phyloP scores from a whole-genome alignment of 352 stramenopile genomes.

The Globisporangium takayamanum region DNA sequence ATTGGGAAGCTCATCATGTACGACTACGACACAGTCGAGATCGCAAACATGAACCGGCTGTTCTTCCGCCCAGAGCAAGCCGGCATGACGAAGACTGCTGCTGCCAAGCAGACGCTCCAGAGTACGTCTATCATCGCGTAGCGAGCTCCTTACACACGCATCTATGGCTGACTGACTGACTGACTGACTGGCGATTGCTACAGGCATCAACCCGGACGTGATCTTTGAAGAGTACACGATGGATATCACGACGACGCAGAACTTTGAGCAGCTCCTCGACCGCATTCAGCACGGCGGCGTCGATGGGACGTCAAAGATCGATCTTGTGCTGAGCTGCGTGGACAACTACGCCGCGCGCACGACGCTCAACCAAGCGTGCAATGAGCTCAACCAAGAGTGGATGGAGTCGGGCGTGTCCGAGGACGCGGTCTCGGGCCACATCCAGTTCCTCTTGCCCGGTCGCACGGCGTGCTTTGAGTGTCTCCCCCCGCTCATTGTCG shows the following conservation, averaged over 20 bases:
- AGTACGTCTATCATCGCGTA: slow-evolving; percentile 26
- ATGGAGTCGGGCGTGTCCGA: slow-evolving; percentile 91
- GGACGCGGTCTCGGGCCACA: slow-evolving; percentile 86
- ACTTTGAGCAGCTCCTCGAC: slow-evolving; percentile 83
- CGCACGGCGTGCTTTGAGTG: slow-evolving; percentile 88
- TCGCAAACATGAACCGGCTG: slow-evolving; percentile 90
- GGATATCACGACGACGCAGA: slow-evolving; percentile 81
- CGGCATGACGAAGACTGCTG: slow-evolving; percentile 83
- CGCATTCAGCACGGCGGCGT: slow-evolving; percentile 66
- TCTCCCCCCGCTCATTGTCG: slow-evolving; percentile 80
- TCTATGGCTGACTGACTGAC: background rate
- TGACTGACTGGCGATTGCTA: background rate
- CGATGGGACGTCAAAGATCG: slow-evolving; percentile 45
- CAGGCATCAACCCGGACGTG: slow-evolving; percentile 87
- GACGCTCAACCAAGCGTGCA: slow-evolving; percentile 85
- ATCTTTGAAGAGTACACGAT: slow-evolving; percentile 83
- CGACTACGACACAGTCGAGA: slow-evolving; percentile 88
- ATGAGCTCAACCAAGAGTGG: slow-evolving; percentile 81
- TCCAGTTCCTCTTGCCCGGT: slow-evolving; percentile 81
- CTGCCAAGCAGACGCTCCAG: slow-evolving; percentile 81
- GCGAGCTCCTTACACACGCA: background rate
- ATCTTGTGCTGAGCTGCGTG: slow-evolving; percentile 86
- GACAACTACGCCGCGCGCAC: slow-evolving; percentile 88
- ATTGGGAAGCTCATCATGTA: slow-evolving; percentile 85
- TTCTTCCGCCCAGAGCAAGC: slow-evolving; percentile 88